A percentile compares a stretch with the other conserved stretches of the same genome.
These are phyloP conservation scores for Omphalea diandra DNA, from an alignment of 441 rosid species.

Conservation along the genomic window DNA sequence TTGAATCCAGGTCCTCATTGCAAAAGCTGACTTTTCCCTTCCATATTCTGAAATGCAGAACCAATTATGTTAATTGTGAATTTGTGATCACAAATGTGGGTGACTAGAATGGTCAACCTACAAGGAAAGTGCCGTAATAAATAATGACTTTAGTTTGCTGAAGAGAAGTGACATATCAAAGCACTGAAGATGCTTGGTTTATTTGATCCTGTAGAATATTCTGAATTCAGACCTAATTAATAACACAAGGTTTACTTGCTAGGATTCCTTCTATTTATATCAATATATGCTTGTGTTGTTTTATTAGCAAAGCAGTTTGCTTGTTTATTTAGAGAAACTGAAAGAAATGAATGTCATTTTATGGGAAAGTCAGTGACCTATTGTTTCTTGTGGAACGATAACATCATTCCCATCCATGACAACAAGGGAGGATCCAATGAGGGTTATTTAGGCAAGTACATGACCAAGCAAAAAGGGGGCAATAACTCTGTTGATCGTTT, in stretches of 20 bases:
- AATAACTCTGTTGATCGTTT: conserved; percentile 8
- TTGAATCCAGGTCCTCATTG: neutral
- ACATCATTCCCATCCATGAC: neutral
- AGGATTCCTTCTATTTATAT: neutral
- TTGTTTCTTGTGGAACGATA: neutral
- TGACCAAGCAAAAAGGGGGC: no score
- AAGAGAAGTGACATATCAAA: neutral
- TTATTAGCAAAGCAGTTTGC: neutral
- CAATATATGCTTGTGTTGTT: neutral
- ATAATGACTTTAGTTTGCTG: neutral
- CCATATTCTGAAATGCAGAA: no score
- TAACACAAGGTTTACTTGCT: neutral
- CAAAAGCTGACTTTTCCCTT: no score
- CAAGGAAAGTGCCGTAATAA: neutral
- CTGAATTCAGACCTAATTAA: neutral
- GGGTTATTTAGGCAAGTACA: no score
- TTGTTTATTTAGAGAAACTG: neutral
- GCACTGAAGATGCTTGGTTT: neutral
- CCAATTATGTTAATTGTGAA: no score
- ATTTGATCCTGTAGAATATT: neutral
- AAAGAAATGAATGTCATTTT: neutral
- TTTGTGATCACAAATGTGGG: no score
- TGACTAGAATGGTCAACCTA: neutral
- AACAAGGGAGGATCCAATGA: neutral
- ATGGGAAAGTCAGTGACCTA: neutral